Evolutionary conservation across 768 basidiomycete genomes (phyloP), one percentile per base, ranked within the genome.

Genomic region (Mycena galericulata): DNA sequence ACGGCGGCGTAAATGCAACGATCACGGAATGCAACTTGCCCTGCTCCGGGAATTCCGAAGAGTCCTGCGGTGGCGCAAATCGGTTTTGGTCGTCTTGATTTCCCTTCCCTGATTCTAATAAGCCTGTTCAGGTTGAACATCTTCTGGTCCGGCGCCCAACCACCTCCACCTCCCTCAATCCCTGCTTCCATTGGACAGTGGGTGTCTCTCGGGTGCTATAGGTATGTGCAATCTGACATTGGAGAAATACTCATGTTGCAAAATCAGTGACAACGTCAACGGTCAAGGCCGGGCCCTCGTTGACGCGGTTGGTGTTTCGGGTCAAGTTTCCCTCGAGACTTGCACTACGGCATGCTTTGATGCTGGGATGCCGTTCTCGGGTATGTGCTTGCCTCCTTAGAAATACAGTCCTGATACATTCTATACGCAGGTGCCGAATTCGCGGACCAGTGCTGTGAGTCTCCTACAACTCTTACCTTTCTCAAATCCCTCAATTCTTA

Each of bases 141-240:
- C 6, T 93, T 88, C 79, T 88, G 84, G 85, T 91, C 84, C 69
- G 91, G 91, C n/a, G 77, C 77, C 32, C 61, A 81, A 14, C 88
- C 92, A 29, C 88, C 92, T 18, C 70, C 88, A 0, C 77, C 86
- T 20, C 91, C 92, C 0, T 69, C 79, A 20, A 87, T 86, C 26
- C 83, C 86, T 0, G 80, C 85, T 4, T 86, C 76, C 53, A 85
- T 90, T 32, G 92, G 90, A 5, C 80, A 85, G 29, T 94, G 92
- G 92, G 75, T 79, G 7, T 90, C 88, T 0, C 84, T 93, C 32
- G 93, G 93, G n/a, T 94, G 93, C 75, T 93, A 87, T 80, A 90
- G 81, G 92, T 91, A 72, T 66, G 72, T 53, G 73, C 60, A 47
- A 75, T 74, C 10, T 62, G 60, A 17, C 75, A 79, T 20, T n/a